A percentile compares a stretch with the other conserved stretches of the same genome.
Conservation (phyloP, 345 rosid species). For the Aquilaria yunnanensis region DNA sequence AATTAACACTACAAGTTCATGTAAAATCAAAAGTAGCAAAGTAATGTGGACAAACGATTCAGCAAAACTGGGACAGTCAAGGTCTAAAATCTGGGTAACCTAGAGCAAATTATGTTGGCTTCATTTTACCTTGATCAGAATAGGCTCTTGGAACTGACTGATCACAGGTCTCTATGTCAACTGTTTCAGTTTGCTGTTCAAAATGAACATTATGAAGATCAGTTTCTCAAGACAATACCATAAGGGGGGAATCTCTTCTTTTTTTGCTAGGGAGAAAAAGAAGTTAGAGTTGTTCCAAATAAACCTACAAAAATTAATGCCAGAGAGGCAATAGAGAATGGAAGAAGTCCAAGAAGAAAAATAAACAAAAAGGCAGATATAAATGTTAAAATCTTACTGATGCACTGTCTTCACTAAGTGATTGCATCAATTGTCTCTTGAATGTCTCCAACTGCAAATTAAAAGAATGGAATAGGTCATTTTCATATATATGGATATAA, state of each 20-base stretch:
- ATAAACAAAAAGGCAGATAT: not conserved
- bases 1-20: too few relatives aligned
- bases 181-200: conserved; percentile 48
- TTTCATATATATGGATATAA: not conserved
- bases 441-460: conserved; percentile 70
- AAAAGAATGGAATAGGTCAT: not conserved
- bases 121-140: conserved; percentile 46
- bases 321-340: not conserved
- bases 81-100: not conserved
- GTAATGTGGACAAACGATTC: not conserved
- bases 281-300: not conserved
- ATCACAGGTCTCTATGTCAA: conserved; percentile 62
- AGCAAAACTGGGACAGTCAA: not conserved
- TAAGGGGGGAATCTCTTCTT: too few relatives aligned
- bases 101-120: conserved; percentile 3
- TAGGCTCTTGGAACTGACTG: conserved; percentile 52
- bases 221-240: not conserved
- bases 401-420: conserved; percentile 65
- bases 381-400: conserved; percentile 44
- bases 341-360: not conserved
- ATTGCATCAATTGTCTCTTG: conserved; percentile 91
- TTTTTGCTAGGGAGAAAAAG: not conserved
- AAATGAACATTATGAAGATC: not conserved
- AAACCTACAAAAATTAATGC: not conserved
- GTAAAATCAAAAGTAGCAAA: not conserved